phyloP scores from a whole-genome alignment of 768 basidiomycete genomes.

The Strobilomyces dryophilus region DNA sequence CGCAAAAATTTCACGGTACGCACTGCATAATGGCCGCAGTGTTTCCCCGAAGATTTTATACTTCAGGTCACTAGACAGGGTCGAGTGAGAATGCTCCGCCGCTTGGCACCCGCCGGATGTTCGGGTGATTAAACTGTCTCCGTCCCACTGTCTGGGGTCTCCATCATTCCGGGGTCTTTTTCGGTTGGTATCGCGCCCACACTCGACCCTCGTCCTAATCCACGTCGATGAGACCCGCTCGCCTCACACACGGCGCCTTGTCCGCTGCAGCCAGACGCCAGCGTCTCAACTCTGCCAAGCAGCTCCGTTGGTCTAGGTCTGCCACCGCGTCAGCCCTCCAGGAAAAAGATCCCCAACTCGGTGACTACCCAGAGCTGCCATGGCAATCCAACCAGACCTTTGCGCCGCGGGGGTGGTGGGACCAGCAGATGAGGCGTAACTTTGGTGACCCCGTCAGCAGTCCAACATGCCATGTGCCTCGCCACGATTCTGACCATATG shows the following conservation, averaged over 20 bases:
- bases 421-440: slow-evolving; percentile 71
- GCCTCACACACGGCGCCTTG: slow-evolving; percentile 14
- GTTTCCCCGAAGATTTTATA: slow-evolving; percentile 14
- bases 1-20: slow-evolving; percentile 17
- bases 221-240: slow-evolving; percentile 16
- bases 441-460: slow-evolving; percentile 69
- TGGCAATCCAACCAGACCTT: slow-evolving; percentile 61
- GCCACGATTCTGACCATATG: slow-evolving; percentile 12
- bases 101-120: slow-evolving; percentile 11
- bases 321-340: slow-evolving; percentile 17
- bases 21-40: slow-evolving; percentile 17
- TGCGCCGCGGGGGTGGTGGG: slow-evolving; percentile 69
- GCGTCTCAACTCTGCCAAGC: background rate
- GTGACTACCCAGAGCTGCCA: slow-evolving; percentile 71
- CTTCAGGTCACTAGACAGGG: slow-evolving; percentile 16
- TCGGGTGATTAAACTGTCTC: slow-evolving; percentile 8
- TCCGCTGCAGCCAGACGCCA: slow-evolving; percentile 2
- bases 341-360: slow-evolving; percentile 62
- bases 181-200: background rate
- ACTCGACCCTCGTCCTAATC: slow-evolving; percentile 6
- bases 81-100: slow-evolving; percentile 13
- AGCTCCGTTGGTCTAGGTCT: slow-evolving; percentile 3
- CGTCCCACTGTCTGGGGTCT: slow-evolving; percentile 22
- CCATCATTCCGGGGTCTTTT: slow-evolving; percentile 16
- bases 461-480: slow-evolving; percentile 6